Conservation (phyloP, 257 asterid species). For the Capsicum pubescens region DNA sequence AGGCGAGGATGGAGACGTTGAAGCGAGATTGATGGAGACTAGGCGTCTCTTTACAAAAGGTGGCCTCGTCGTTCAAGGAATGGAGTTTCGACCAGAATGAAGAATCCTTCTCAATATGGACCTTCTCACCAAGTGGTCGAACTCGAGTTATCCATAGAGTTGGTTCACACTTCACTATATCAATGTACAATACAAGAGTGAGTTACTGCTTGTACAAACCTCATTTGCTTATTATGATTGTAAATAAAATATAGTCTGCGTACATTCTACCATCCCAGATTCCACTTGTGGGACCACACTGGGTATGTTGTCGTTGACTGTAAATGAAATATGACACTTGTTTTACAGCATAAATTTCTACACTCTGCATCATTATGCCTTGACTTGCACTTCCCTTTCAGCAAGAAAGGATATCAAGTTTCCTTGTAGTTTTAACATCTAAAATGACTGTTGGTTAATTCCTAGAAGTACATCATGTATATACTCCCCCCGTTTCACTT, state of each 20-base stretch:
- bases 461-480: neutral
- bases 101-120: neutral
- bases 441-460: neutral
- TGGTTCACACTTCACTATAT: neutral
- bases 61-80: neutral
- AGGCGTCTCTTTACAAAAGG: neutral
- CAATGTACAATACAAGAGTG: neutral
- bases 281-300: too few species aligned
- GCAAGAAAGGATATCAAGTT: too few species aligned
- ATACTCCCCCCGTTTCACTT: neutral
- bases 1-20: conserved; percentile 43
- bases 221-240: neutral
- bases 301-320: too few species aligned
- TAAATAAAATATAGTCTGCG: neutral
- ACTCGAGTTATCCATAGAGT: neutral
- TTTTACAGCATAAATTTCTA: neutral
- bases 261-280: too few species aligned
- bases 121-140: too few species aligned
- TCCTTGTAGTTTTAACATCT: too few species aligned
- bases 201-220: neutral
- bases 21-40: conserved; percentile 35
- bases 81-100: conserved; percentile 9
- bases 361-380: neutral
- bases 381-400: too few species aligned
- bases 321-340: neutral